Conservation (phyloP, 106 monocot species). For the Dendrobium nobile region DNA sequence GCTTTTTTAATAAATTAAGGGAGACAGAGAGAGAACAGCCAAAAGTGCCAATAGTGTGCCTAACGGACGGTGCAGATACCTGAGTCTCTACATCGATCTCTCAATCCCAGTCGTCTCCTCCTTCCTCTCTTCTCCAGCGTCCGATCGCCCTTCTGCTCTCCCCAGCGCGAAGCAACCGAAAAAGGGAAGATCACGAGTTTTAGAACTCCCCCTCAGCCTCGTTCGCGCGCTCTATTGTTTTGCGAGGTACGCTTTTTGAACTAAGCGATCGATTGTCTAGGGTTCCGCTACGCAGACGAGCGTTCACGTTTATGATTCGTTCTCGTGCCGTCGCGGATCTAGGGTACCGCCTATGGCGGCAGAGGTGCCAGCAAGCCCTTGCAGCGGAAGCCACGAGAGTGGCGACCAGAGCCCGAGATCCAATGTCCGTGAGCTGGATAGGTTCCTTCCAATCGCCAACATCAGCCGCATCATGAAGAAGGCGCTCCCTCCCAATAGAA, state of each 20-base stretch:
- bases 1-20: not conserved
- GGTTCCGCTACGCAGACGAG: not conserved
- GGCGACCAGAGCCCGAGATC: constrained; percentile 33
- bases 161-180: constrained; percentile 8
- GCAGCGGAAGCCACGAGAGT: constrained; percentile 31
- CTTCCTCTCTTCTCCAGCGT: constrained; percentile 35
- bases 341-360: constrained; percentile 16
- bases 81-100: not conserved
- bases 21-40: not conserved
- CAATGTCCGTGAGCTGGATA: constrained; percentile 43
- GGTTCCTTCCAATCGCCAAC: constrained; percentile 66
- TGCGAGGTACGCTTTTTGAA: not conserved
- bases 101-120: constrained; percentile 41
- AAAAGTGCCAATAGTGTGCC: not conserved
- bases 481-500: constrained; percentile 54
- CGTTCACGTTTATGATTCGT: not conserved
- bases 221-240: not conserved
- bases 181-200: not conserved
- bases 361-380: constrained; percentile 20
- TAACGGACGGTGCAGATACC: constrained; percentile 13
- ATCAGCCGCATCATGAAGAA: constrained; percentile 63
- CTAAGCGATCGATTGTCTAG: not conserved
- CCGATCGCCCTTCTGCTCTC: constrained; percentile 25
- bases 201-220: not conserved
- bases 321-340: not conserved